A percentile compares a stretch with the other conserved stretches of the same genome.
These are phyloP conservation scores for Abelmoschus esculentus DNA, from an alignment of 345 rosid genomes.

Conservation along the genomic window DNA sequence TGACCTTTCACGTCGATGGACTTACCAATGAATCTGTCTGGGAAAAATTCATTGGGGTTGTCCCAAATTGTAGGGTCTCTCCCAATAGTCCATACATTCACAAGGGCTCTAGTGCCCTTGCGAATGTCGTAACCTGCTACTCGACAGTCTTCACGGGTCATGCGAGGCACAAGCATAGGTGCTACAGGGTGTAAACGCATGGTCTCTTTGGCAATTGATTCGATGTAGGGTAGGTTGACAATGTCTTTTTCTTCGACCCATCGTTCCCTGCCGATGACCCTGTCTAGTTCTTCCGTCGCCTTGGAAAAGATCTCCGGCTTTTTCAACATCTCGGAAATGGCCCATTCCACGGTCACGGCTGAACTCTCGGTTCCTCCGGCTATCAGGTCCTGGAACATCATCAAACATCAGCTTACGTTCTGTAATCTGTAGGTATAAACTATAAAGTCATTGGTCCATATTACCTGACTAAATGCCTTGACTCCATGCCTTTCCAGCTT, in stretches of 20 bases:
- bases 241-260: slow-evolving; percentile 61
- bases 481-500: too few species aligned
- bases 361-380: slow-evolving; percentile 61
- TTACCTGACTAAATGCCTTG: too few species aligned
- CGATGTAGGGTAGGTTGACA: slow-evolving; percentile 31
- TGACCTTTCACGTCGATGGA: slow-evolving; percentile 48
- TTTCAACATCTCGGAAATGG: slow-evolving; percentile 37
- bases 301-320: slow-evolving; percentile 38
- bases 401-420: too few species aligned
- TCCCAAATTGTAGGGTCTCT: slow-evolving; percentile 44
- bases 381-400: slow-evolving; percentile 36
- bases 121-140: slow-evolving; percentile 36
- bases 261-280: slow-evolving; percentile 41
- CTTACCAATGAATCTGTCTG: slow-evolving; percentile 43
- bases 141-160: slow-evolving; percentile 28
- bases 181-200: slow-evolving; percentile 68
- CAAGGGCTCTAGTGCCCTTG: slow-evolving; percentile 20
- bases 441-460: too few species aligned
- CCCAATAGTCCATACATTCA: slow-evolving; percentile 45
- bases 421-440: too few species aligned
- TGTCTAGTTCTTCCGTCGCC: slow-evolving; percentile 49
- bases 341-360: slow-evolving; percentile 57
- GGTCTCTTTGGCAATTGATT: slow-evolving; percentile 43
- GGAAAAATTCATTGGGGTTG: slow-evolving; percentile 40
- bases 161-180: slow-evolving; percentile 42